phyloP scores from a whole-genome alignment of 2,329 filamentous ascomycete species.

The Leptosphaerulina australis region DNA sequence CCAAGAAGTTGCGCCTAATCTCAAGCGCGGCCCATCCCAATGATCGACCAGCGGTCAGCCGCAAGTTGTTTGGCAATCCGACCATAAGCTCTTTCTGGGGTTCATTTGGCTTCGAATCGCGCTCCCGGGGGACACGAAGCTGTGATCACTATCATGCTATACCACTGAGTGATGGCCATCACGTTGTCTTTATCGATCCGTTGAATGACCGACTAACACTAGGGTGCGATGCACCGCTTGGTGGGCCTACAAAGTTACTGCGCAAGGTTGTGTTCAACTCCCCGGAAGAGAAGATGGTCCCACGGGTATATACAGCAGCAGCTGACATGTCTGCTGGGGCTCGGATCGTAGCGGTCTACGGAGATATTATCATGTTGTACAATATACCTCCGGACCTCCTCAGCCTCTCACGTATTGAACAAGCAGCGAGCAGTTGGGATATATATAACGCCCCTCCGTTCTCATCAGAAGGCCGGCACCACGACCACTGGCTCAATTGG shows the following conservation, averaged over 20 bases:
- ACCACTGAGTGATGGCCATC: constrained; percentile 68
- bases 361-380: constrained; percentile 62
- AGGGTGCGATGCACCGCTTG: constrained; percentile 65
- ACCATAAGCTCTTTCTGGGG: constrained; percentile 29
- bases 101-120: constrained; percentile 31
- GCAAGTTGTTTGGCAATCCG: constrained; percentile 29
- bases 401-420: constrained; percentile 38
- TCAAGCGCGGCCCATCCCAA: constrained; percentile 62
- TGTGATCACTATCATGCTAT: constrained; percentile 68
- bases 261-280: constrained; percentile 64
- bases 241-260: constrained; percentile 62
- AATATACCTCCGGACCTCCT: constrained; percentile 62
- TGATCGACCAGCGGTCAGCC: constrained; percentile 34
- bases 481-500: constrained; percentile 44
- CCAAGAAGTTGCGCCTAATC: constrained; percentile 65
- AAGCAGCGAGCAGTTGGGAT: constrained; percentile 30
- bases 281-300: constrained; percentile 42
- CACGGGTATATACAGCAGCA: constrained; percentile 62
- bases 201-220: constrained; percentile 62
- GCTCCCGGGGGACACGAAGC: constrained; percentile 7
- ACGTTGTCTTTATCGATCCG: constrained; percentile 70
- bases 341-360: constrained; percentile 64
- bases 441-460: constrained; percentile 23
- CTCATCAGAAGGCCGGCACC: constrained; percentile 8
- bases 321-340: constrained; percentile 64